phyloP scores from a whole-genome alignment of 495 filamentous ascomycete genomes.

The Penicillium goetzii region DNA sequence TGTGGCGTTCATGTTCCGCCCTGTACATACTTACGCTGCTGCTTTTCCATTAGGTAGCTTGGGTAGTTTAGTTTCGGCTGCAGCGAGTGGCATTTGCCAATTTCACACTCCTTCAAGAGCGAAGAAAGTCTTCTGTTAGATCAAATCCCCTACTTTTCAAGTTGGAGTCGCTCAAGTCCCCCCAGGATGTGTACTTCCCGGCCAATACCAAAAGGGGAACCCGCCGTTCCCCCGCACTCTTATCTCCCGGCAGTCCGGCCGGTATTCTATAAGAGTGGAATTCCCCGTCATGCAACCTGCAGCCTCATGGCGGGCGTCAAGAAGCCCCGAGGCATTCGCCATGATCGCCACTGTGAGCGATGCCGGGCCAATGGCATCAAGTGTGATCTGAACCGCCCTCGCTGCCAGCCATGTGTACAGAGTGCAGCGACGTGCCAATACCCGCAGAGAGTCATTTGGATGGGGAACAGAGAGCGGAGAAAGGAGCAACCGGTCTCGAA shows the following conservation, averaged over 20 bases:
- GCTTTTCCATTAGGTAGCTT: background rate
- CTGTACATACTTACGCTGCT: background rate
- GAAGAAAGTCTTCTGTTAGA: background rate
- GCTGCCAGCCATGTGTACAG: constrained; percentile 35
- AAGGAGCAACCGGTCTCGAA: constrained; percentile 12
- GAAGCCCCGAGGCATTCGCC: constrained; percentile 41
- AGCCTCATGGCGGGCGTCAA: constrained; percentile 24
- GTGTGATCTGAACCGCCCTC: constrained; percentile 41
- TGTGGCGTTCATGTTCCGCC: background rate
- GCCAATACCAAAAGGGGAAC: constrained; percentile 18
- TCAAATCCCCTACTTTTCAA: too few relatives aligned
- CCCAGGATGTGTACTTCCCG: background rate
- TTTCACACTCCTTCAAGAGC: background rate
- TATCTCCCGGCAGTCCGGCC: constrained; percentile 19
- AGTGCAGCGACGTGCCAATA: constrained; percentile 32
- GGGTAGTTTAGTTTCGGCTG: constrained; percentile 4
- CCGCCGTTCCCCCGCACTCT: constrained; percentile 17
- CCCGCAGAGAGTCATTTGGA: constrained; percentile 41
- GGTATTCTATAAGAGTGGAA: background rate
- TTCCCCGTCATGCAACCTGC: background rate
- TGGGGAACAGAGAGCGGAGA: constrained; percentile 24
- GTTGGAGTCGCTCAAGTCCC: background rate
- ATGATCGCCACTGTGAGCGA: constrained; percentile 38
- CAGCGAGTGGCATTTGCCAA: constrained; percentile 6
- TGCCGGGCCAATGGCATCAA: constrained; percentile 37